Evolutionary conservation across 1,284 basidiomycete genomes (phyloP), one percentile per base, ranked within the genome.

Genomic region (Sanghuangporus baumii): DNA sequence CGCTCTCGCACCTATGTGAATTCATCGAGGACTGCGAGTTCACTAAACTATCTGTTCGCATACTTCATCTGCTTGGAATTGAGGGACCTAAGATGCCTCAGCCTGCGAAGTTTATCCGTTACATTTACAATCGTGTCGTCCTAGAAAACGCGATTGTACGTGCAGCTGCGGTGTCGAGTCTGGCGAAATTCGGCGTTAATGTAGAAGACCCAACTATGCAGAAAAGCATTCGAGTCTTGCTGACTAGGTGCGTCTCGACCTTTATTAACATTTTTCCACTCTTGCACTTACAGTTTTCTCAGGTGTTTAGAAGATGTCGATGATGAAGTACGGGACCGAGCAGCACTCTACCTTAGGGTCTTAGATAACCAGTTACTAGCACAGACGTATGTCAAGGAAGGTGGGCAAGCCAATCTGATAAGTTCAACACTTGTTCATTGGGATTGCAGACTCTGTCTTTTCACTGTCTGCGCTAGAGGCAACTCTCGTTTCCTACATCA

Each of bases 11-110:
- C 73, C 85, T 99, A n/a, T 99, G 97, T 81, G 97, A 99, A 75
- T 99, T 99, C 75, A 99, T 99, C 74, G 97, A 99, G 77, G 97
- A 99, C 74, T 99, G 97, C 83, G 97, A 99, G 76, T 99, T 99
- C 74, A 98, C 96, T 48, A 99, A 99, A 77, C 87, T 99, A 55
- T 98, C 94, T 34, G 97, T 99, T 64, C 89, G 97, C 57, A 94
- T 99, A 70, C 82, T 99, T 41, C 93, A 99, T 73, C 78, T 99
- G 43, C 87, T 99, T 54, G 97, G 97, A 55, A 84, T 95, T 61
- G 97, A 99, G 75, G 97, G 97, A 9, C 97, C 97, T 55, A 94
- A 94, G 74, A 91, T 95, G 57, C 87, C 90, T 20, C 92, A 98
- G 74, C 97, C 97, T 9, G 91, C 95, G 60, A 99, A 98, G 78